These are phyloP conservation scores for Aspergillus sp. DNA, from an alignment of 2,329 filamentous ascomycete species.

Conservation along the genomic window DNA sequence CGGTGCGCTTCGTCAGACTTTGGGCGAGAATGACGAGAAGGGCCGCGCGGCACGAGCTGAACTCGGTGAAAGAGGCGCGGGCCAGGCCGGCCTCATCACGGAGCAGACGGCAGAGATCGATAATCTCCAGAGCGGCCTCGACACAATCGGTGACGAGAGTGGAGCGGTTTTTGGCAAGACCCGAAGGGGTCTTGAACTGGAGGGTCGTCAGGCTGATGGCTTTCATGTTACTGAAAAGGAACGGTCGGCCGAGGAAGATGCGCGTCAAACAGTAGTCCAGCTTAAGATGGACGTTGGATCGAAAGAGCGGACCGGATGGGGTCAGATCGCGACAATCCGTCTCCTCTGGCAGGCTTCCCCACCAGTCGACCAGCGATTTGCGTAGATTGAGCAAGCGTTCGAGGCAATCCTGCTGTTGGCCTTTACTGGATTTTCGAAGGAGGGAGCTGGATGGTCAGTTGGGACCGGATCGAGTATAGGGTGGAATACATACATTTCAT, in stretches of 20 bases:
- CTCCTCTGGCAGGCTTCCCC: constrained; percentile 38
- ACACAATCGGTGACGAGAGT: constrained; percentile 53
- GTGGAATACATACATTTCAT: constrained; percentile 35
- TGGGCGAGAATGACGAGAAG: constrained; percentile 48
- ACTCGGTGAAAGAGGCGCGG: constrained; percentile 56
- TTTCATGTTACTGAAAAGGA: constrained; percentile 46
- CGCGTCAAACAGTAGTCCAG: constrained; percentile 54
- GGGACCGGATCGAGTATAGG: constrained; percentile 7
- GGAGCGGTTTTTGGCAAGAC: constrained; percentile 33
- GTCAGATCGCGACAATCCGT: constrained; percentile 42
- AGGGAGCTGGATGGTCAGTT: constrained; percentile 31
- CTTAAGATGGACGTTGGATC: constrained; percentile 51
- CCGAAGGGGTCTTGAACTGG: constrained; percentile 27
- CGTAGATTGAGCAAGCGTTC: constrained; percentile 38
- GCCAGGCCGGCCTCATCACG: constrained; percentile 53
- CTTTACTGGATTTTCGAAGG: constrained; percentile 37
- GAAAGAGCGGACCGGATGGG: constrained; percentile 41
- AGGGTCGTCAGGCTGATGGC: constrained; percentile 22
- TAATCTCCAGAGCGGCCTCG: constrained; percentile 51
- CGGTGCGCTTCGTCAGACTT: constrained; percentile 38
- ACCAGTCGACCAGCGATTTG: constrained; percentile 43
- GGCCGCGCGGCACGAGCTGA: constrained; percentile 55
- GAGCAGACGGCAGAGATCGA: constrained; percentile 51
- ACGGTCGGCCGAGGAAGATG: constrained; percentile 55
- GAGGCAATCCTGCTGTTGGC: constrained; percentile 40